These are phyloP conservation scores for Rubroshorea leprosula DNA, from an alignment of 345 rosid genomes.

Conservation along the genomic window DNA sequence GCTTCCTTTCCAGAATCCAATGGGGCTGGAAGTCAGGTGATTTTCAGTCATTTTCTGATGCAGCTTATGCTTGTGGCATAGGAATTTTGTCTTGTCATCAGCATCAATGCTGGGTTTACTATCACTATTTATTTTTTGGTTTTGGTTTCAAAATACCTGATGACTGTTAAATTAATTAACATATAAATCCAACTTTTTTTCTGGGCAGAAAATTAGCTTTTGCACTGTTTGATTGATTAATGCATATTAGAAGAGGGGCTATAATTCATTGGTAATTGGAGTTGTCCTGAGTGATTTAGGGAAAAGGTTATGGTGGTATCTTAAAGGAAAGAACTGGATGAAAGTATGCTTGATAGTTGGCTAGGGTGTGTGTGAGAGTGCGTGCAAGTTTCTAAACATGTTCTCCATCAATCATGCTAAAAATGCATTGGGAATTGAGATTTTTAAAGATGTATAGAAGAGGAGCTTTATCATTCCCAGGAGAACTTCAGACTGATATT, in stretches of 20 bases:
- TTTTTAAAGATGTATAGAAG: background rate
- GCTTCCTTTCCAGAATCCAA: constrained; percentile 33
- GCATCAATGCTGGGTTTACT: constrained; percentile 8
- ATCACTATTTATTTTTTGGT: background rate
- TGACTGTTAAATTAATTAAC: background rate
- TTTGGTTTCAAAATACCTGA: background rate
- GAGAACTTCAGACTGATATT: background rate
- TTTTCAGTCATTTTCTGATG: background rate
- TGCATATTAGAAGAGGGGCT: background rate
- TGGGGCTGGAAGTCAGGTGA: constrained; percentile 51
- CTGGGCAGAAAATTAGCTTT: background rate
- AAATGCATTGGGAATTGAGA: background rate
- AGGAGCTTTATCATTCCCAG: background rate
- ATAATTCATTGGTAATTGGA: no score
- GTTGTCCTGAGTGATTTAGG: no score
- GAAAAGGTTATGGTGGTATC: no score
- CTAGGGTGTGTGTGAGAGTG: no score
- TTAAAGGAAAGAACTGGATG: no score
- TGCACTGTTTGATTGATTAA: background rate
- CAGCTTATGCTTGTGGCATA: background rate
- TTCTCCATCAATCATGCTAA: background rate
- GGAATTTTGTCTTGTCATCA: background rate
- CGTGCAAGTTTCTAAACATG: background rate
- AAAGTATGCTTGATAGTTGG: no score
- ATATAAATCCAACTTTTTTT: background rate